These are phyloP conservation scores for Rusavskia elegans DNA, from an alignment of 495 filamentous ascomycete species.

Conservation along the genomic window DNA sequence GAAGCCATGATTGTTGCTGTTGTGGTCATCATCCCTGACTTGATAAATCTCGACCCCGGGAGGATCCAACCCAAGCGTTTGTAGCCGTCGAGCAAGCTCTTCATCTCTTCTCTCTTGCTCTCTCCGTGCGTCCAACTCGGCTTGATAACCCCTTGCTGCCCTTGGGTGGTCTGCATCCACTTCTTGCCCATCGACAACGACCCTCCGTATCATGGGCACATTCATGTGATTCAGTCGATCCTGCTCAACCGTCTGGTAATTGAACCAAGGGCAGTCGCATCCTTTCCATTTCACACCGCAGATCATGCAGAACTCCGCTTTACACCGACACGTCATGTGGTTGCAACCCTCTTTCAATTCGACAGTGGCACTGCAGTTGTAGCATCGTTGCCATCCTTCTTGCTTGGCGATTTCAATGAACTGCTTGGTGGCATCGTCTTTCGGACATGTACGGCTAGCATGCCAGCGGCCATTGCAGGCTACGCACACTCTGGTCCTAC, in stretches of 20 bases:
- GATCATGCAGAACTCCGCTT: conserved; percentile 69
- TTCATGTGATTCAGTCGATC: conserved; percentile 44
- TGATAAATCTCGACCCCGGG: background rate
- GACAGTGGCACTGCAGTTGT: conserved; percentile 57
- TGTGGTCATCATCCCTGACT: background rate
- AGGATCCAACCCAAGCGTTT: conserved; percentile 25
- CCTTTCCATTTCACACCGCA: conserved; percentile 68
- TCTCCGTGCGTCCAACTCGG: conserved; percentile 33
- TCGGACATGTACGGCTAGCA: conserved; percentile 46
- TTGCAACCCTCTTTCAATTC: conserved; percentile 70
- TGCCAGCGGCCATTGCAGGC: conserved; percentile 63
- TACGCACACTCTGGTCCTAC: conserved; percentile 58
- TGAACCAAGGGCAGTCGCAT: conserved; percentile 70
- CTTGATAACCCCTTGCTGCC: conserved; percentile 29
- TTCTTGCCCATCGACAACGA: background rate
- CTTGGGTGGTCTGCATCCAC: conserved; percentile 16
- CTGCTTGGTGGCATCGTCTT: conserved; percentile 48
- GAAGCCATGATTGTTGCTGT: background rate
- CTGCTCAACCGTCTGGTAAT: conserved; percentile 40
- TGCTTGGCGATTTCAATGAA: conserved; percentile 52
- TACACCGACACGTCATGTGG: conserved; percentile 74
- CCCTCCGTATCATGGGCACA: conserved; percentile 18
- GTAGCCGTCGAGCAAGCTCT: conserved; percentile 36
- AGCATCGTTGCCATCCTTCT: conserved; percentile 64
- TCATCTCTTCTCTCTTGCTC: conserved; percentile 42